These are phyloP conservation scores for Neurospora sp. DNA, from an alignment of 495 filamentous ascomycete species.

Conservation along the genomic window DNA sequence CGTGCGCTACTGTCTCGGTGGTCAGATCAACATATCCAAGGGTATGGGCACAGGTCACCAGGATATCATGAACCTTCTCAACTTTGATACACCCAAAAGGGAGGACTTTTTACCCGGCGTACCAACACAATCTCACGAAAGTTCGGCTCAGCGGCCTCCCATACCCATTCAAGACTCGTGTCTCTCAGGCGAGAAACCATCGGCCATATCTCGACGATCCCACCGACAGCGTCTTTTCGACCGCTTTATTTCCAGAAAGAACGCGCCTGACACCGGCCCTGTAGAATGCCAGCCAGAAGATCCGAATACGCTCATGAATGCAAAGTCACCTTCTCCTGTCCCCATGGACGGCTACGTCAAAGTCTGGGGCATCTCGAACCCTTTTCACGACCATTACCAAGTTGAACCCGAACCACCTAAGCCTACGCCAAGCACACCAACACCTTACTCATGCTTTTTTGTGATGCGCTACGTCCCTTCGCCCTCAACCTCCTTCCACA, in stretches of 20 bases:
- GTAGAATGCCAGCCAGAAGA: background rate
- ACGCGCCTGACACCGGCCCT: background rate
- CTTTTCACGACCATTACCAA: background rate
- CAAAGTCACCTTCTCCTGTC: background rate
- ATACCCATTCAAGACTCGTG: background rate
- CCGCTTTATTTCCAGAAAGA: background rate
- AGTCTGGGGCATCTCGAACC: background rate
- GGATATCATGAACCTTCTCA: constrained; percentile 41
- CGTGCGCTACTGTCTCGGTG: constrained; percentile 41
- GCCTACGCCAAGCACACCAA: constrained; percentile 16
- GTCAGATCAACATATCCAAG: constrained; percentile 46
- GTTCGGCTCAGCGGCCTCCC: background rate
- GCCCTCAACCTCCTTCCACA: background rate
- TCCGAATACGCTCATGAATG: background rate
- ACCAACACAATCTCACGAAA: background rate
- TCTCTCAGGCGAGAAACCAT: background rate
- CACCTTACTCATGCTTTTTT: constrained; percentile 40
- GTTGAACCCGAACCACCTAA: constrained; percentile 23
- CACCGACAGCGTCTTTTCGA: background rate
- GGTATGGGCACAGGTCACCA: constrained; percentile 34
- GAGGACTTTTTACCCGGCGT: background rate
- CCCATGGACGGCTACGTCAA: background rate
- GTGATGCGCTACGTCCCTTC: constrained; percentile 12
- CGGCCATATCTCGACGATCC: background rate
- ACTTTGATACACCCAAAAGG: constrained; percentile 6